Evolutionary conservation across 1,284 basidiomycete genomes (phyloP).

Genomic region (Naganishia sp.): DNA sequence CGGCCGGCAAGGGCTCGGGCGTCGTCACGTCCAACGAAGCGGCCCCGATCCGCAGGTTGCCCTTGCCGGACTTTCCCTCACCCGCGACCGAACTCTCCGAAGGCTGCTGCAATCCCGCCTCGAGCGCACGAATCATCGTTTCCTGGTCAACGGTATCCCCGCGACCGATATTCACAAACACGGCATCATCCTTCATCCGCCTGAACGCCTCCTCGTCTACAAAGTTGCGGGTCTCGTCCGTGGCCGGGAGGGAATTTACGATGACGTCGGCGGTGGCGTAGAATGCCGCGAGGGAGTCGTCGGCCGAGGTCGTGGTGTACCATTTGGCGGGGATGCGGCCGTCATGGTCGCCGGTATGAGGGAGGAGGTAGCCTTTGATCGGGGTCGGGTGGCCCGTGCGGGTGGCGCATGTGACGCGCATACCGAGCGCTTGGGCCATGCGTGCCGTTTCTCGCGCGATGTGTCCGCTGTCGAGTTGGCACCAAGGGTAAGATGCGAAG

Average conservation of each 20-base stretch:
- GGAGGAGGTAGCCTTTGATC: slow-evolving; percentile 37
- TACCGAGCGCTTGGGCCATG: slow-evolving; percentile 37
- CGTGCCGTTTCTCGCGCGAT: slow-evolving; percentile 40
- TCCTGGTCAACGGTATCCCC: slow-evolving; percentile 43
- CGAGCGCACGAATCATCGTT: slow-evolving; percentile 39
- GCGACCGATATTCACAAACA: slow-evolving; percentile 45
- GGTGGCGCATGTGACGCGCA: slow-evolving; percentile 37
- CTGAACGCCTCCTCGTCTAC: slow-evolving; percentile 37
- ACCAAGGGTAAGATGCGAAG: background rate
- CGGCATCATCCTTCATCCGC: slow-evolving; percentile 36
- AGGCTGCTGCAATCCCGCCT: slow-evolving; percentile 25
- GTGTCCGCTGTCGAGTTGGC: slow-evolving; percentile 28
- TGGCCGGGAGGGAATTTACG: slow-evolving; percentile 37
- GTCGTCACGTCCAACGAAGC: slow-evolving; percentile 40
- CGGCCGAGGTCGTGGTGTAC: slow-evolving; percentile 31
- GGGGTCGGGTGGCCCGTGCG: slow-evolving; percentile 32
- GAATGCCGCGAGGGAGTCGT: slow-evolving; percentile 33
- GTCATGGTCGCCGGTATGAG: slow-evolving; percentile 41
- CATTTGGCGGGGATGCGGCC: slow-evolving; percentile 34
- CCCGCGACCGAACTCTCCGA: background rate
- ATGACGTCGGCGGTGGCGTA: slow-evolving; percentile 32
- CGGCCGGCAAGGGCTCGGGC: slow-evolving; percentile 44
- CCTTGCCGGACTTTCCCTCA: slow-evolving; percentile 19
- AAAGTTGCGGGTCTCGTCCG: slow-evolving; percentile 29
- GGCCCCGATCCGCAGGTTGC: slow-evolving; percentile 19